phyloP scores from a whole-genome alignment of 192 early-diverging fungal genomes.

The Coemansia sp. region DNA sequence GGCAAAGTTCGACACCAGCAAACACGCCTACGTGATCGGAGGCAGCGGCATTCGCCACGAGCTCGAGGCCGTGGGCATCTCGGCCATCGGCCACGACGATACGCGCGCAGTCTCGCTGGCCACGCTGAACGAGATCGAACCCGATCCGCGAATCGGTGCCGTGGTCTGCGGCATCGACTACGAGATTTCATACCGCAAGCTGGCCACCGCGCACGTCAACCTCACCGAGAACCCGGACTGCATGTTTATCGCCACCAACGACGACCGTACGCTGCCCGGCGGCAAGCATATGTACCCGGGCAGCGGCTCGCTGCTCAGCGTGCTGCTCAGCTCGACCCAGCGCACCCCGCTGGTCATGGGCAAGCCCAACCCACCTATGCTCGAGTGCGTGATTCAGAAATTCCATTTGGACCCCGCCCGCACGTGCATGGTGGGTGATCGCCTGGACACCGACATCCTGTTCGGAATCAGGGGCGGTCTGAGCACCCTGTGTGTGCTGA shows the following conservation, averaged over 20 bases:
- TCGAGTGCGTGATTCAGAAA: slow-evolving; percentile 85
- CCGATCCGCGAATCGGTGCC: slow-evolving; percentile 72
- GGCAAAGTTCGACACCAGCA: slow-evolving; percentile 75
- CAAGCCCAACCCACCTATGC: slow-evolving; percentile 91
- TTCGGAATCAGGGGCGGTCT: slow-evolving; percentile 87
- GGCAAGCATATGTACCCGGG: slow-evolving; percentile 73
- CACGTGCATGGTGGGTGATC: slow-evolving; percentile 97
- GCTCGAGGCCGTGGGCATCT: slow-evolving; percentile 74
- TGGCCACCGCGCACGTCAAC: slow-evolving; percentile 86
- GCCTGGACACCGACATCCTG: slow-evolving; percentile 92
- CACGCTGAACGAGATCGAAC: slow-evolving; percentile 57
- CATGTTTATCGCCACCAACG: slow-evolving; percentile 91
- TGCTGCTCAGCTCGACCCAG: slow-evolving; percentile 72
- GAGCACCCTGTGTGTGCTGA: slow-evolving; percentile 86
- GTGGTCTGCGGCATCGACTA: slow-evolving; percentile 92
- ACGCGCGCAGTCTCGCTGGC: slow-evolving; percentile 49
- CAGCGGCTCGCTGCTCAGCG: slow-evolving; percentile 73
- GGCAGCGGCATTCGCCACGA: slow-evolving; percentile 84
- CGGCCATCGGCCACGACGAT: slow-evolving; percentile 55
- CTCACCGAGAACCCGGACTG: slow-evolving; percentile 63
- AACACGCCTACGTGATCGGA: slow-evolving; percentile 90
- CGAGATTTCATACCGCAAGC: slow-evolving; percentile 89
- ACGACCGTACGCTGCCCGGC: slow-evolving; percentile 84
- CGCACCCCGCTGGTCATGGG: slow-evolving; percentile 81
- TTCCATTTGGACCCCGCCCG: slow-evolving; percentile 70